phyloP scores from a whole-genome alignment of 139 green algal genomes.

The Edaphochlamys debaryana region DNA sequence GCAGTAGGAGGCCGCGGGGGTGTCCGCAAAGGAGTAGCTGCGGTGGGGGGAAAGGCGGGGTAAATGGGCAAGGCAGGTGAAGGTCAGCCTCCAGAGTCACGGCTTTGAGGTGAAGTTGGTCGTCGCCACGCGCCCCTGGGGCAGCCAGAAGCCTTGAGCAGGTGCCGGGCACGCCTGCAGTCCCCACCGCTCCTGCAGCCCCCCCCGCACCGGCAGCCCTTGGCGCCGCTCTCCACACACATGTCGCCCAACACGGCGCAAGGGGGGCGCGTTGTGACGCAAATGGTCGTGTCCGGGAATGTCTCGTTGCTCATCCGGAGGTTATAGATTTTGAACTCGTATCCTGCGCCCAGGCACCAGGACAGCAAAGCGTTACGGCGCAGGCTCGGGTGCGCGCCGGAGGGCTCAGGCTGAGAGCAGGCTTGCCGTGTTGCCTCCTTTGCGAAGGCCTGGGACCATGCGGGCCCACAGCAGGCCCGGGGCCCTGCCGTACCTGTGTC shows the following conservation, averaged over 20 bases:
- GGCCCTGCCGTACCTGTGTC: no score
- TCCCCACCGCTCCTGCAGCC: no score
- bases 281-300: not conserved
- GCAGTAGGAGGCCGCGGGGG: not conserved
- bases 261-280: not conserved
- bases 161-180: no score
- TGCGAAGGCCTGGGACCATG: no score
- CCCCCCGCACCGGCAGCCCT: not conserved
- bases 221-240: not conserved
- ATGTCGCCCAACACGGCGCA: not conserved
- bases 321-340: conserved; percentile 5
- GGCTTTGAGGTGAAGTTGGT: no score
- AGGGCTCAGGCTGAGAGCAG: not conserved
- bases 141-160: no score
- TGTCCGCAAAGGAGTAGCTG: not conserved
- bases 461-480: no score
- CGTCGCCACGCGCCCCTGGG: no score
- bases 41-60: not conserved
- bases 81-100: no score
- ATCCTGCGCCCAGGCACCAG: no score
- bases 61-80: no score
- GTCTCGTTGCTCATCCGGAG: not conserved
- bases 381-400: not conserved
- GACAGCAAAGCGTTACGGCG: not conserved
- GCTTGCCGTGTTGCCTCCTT: not conserved